A percentile compares a stretch with the other conserved stretches of the same genome.
Evolutionary conservation across 441 rosid species (phyloP).

Genomic region (Manihot esculenta): DNA sequence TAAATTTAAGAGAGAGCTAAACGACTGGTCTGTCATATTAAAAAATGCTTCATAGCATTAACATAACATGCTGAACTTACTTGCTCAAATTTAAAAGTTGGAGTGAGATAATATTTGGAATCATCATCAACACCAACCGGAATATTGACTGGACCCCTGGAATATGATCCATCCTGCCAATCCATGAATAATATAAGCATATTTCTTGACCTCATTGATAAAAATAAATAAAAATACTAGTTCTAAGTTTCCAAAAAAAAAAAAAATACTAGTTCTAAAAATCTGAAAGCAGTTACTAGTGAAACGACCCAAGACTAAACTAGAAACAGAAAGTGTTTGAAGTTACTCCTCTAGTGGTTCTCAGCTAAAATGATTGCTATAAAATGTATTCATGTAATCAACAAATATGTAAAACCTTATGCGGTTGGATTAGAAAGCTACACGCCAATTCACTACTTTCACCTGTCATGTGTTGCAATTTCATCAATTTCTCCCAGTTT

Average conservation of each 20-base stretch:
- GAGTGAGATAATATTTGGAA: constrained; percentile 58
- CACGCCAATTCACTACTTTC: neutral
- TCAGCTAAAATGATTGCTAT: neutral
- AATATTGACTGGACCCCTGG: constrained; percentile 79
- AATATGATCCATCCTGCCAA: constrained; percentile 85
- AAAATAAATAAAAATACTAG: neutral
- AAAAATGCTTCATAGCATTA: neutral
- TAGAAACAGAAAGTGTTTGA: neutral
- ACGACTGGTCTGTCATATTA: neutral
- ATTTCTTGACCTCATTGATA: neutral
- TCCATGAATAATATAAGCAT: constrained; percentile 8
- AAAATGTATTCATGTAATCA: neutral
- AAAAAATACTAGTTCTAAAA: too few species aligned
- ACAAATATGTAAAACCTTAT: neutral
- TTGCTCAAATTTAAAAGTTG: constrained; percentile 87
- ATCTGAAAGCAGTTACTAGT: neutral
- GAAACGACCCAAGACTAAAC: neutral
- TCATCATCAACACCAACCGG: constrained; percentile 61
- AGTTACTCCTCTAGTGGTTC: neutral
- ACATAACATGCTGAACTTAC: constrained; percentile 40
- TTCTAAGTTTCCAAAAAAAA: too few species aligned
- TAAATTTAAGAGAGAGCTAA: neutral
- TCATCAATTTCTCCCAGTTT: neutral
- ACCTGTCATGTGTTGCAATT: neutral
- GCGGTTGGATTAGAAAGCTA: neutral